Evolutionary conservation across 2,329 filamentous ascomycete genomes (phyloP).

Genomic region (Clarireedia hainanense): DNA sequence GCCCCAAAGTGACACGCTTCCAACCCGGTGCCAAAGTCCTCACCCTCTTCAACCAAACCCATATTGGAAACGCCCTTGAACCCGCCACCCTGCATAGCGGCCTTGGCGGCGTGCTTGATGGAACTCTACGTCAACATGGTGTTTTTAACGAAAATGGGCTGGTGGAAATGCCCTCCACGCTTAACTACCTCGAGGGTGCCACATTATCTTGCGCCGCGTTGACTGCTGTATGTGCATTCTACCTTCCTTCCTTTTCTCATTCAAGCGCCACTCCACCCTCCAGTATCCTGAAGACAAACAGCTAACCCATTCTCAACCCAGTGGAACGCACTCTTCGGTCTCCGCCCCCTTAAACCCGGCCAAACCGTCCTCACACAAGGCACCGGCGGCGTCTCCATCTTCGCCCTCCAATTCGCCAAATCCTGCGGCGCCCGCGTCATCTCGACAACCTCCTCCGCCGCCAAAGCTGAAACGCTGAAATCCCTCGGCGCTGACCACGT

Average conservation of each 20-base stretch:
- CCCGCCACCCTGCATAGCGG: slow-evolving; percentile 33
- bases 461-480: slow-evolving; percentile 32
- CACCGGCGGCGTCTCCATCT: slow-evolving; percentile 35
- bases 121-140: slow-evolving; percentile 42
- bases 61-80: slow-evolving; percentile 23
- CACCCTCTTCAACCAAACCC: slow-evolving; percentile 48
- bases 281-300: background rate
- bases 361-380: slow-evolving; percentile 35
- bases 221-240: slow-evolving; percentile 31
- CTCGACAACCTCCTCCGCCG: slow-evolving; percentile 33
- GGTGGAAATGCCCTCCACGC: slow-evolving; percentile 45
- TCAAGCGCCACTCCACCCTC: background rate
- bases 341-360: slow-evolving; percentile 29
- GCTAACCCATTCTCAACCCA: background rate
- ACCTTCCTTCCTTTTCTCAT: background rate
- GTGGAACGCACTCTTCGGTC: slow-evolving; percentile 51
- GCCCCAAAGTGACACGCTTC: slow-evolving; percentile 47
- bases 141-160: slow-evolving; percentile 49
- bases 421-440: slow-evolving; percentile 35
- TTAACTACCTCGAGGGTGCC: slow-evolving; percentile 39
- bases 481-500: slow-evolving; percentile 36
- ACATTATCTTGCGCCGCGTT: slow-evolving; percentile 45
- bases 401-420: slow-evolving; percentile 35
- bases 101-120: slow-evolving; percentile 46
- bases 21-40: slow-evolving; percentile 51